A percentile compares a stretch with the other conserved stretches of the same genome.
These are phyloP conservation scores for Capsella rubella DNA, from an alignment of 441 rosid species.

Conservation along the genomic window DNA sequence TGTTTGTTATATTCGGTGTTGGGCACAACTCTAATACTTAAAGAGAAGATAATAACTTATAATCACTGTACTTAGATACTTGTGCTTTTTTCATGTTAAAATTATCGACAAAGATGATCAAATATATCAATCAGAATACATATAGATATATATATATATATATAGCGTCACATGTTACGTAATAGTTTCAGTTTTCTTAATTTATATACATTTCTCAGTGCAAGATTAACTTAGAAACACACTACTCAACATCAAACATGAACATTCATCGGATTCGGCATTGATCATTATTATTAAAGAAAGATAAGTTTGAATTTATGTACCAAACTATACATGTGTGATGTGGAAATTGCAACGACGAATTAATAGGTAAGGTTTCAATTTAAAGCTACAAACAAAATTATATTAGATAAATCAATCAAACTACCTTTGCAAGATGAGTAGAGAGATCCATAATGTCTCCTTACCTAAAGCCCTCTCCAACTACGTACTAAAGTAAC, in stretches of 20 bases:
- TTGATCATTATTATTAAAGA: slow-evolving; percentile 7
- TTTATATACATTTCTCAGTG: too few species aligned
- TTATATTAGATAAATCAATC: slow-evolving; percentile 4
- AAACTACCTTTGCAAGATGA: slow-evolving; percentile 2
- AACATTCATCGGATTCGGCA: not conserved
- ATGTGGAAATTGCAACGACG: slow-evolving; percentile 30
- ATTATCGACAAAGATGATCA: too few species aligned
- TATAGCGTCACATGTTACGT: too few species aligned
- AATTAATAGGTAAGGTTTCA: slow-evolving; percentile 23
- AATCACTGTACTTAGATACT: too few species aligned
- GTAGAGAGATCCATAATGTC: not conserved
- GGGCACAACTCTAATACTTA: not conserved
- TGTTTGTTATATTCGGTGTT: not conserved
- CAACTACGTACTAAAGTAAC: slow-evolving; percentile 37
- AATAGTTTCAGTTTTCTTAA: too few species aligned
- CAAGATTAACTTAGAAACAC: too few species aligned
- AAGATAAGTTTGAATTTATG: not conserved
- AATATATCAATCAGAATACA: too few species aligned
- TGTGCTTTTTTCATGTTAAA: too few species aligned
- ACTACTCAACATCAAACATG: too few species aligned
- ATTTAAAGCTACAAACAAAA: slow-evolving; percentile 23
- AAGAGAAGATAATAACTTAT: too few species aligned
- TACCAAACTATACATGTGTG: not conserved
- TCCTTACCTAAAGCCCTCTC: slow-evolving; percentile 24
- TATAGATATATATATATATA: too few species aligned